These are phyloP conservation scores for Pleurotus salmoneostramineus DNA, from an alignment of 768 basidiomycete genomes.

Conservation along the genomic window DNA sequence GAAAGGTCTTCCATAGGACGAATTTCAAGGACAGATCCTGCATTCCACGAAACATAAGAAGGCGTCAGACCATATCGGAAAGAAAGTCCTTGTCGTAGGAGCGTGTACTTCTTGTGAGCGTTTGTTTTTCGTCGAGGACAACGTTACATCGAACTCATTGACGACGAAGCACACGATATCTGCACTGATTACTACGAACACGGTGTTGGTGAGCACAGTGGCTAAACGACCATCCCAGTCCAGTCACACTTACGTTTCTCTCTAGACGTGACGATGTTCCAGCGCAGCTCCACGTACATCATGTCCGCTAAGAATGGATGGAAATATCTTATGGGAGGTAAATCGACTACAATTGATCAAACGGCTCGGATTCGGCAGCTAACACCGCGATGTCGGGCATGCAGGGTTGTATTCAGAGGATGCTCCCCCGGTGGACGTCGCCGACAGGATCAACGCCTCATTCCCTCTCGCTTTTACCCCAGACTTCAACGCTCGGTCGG, in stretches of 20 bases:
- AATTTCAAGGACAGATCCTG: slow-evolving; percentile 56
- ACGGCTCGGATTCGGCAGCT: too few species aligned
- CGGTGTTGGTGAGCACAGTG: slow-evolving; percentile 34
- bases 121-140: too few species aligned
- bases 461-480: slow-evolving; percentile 34
- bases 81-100: slow-evolving; percentile 70
- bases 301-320: slow-evolving; percentile 43
- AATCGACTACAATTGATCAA: neutral
- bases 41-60: slow-evolving; percentile 56
- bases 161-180: slow-evolving; percentile 37
- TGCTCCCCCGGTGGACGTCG: slow-evolving; percentile 44
- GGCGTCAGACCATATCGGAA: slow-evolving; percentile 57
- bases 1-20: slow-evolving; percentile 30
- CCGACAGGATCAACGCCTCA: slow-evolving; percentile 46
- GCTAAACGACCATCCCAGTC: neutral
- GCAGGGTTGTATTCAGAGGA: slow-evolving; percentile 42
- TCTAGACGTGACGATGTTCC: slow-evolving; percentile 39
- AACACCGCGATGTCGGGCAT: slow-evolving; percentile 15
- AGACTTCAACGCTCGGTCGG: slow-evolving; percentile 19
- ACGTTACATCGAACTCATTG: neutral
- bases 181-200: slow-evolving; percentile 35
- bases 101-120: slow-evolving; percentile 49
- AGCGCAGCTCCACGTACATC: slow-evolving; percentile 52
- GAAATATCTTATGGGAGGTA: slow-evolving; percentile 22
- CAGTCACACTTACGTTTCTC: too few species aligned